Evolutionary conservation across 306 rosid species (phyloP).

Genomic region (Rosa lucieae): DNA sequence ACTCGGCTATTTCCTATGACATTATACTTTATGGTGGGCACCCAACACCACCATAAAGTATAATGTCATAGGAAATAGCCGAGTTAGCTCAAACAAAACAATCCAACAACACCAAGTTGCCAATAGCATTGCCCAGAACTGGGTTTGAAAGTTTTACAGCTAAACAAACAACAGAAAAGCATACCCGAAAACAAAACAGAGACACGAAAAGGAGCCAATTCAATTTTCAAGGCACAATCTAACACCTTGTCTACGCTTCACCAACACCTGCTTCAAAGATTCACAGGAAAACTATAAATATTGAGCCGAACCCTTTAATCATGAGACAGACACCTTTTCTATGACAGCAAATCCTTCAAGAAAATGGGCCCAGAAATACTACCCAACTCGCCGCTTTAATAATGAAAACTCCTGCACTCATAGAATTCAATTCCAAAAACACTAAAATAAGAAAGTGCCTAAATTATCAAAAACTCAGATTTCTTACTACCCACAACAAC

Average conservation of each 20-base stretch:
- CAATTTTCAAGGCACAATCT: background rate
- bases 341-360: constrained; percentile 11
- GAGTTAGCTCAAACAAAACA: background rate
- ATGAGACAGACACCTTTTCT: constrained; percentile 3
- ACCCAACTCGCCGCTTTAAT: constrained; percentile 6
- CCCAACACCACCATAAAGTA: background rate
- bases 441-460: background rate
- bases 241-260: constrained; percentile 2
- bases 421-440: constrained; percentile 19
- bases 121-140: background rate
- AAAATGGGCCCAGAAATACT: constrained; percentile 15
- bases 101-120: background rate
- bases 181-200: background rate
- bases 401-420: background rate
- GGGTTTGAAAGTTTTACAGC: background rate
- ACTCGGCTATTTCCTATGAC: too few species aligned
- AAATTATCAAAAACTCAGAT: background rate
- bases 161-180: background rate
- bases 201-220: background rate
- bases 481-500: background rate
- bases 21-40: too few species aligned
- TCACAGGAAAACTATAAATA: background rate
- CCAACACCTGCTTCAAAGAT: background rate
- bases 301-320: background rate
- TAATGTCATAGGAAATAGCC: background rate